Base-by-base conservation (phyloP, 2,329 filamentous ascomycete genomes). In the Ophiocordyceps australis region DNA sequence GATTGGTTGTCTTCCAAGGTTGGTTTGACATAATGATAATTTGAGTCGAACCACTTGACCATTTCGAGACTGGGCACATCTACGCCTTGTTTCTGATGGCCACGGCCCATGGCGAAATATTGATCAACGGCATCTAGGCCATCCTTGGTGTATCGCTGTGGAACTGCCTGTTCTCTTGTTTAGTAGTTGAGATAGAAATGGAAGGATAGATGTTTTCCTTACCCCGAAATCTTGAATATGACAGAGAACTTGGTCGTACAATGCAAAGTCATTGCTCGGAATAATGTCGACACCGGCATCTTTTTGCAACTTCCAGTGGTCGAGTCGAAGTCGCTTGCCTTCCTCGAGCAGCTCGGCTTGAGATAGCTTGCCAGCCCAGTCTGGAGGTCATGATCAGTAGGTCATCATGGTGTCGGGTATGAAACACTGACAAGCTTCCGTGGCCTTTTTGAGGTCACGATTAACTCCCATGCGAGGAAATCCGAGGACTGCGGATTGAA, bases 21-120 rank as follows among this genome's bases (percentile, higher is more conserved):
- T 38, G 89, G 89, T 75, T 95, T 95, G 63, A 95, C 89, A 59
- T 98, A 98, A 72, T 95, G 89, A 76, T 98, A 98, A 78, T 98
- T 98, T 39, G 83, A 93, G 70, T 98, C 89, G 54, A 98, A 98
- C 89, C 89, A 98, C 71, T 98, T 98, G 47, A 98, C 89, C 89
- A 98, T 98, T 71, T 98, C 89, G 59, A 93, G 65, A 49, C 68
- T 71, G 43, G 86, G 82, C 39, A 95, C 89, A 57, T 98, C 89
- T 43, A 95, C 68, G 55, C 80, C 72, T 49, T 74, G 72, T 74
- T 82, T 91, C 64, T 98, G 89, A 63, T 91, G 85, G 52, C 89
- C 89, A 75, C 89, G 81, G 49, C 89, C 89, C 82, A 98, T 93
- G 59, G 89, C 89, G 51, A 98, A 98, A 75, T 94, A 95, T 64